Percentiles rank a stretch among this genome's conserved stretches.
phyloP scores from a whole-genome alignment of 768 basidiomycete genomes.

The Suillus americanus region DNA sequence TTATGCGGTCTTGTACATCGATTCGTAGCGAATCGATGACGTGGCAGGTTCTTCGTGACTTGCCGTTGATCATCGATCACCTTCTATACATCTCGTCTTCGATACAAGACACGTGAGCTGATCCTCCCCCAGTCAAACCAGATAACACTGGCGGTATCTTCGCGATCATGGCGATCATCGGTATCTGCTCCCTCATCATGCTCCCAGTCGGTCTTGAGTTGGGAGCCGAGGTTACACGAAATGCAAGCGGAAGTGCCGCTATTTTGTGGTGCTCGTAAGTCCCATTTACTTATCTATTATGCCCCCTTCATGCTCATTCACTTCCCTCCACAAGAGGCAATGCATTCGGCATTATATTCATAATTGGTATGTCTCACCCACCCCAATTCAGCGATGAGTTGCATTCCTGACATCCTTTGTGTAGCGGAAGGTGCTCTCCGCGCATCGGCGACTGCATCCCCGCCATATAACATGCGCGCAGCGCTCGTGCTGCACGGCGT shows the following conservation, averaged over 20 bases:
- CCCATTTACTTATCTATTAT: background rate
- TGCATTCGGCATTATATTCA: constrained; percentile 57
- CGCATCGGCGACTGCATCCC: constrained; percentile 54
- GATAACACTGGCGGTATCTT: constrained; percentile 62
- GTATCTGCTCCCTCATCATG: constrained; percentile 63
- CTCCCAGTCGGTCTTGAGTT: constrained; percentile 79
- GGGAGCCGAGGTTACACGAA: constrained; percentile 76
- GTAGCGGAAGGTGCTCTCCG: constrained; percentile 70
- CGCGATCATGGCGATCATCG: constrained; percentile 67
- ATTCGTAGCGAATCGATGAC: background rate
- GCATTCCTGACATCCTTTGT: background rate
- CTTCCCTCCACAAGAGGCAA: constrained; percentile 51
- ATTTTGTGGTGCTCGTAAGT: constrained; percentile 74
- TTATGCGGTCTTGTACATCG: background rate
- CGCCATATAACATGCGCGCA: constrained; percentile 72
- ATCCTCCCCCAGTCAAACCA: constrained; percentile 49
- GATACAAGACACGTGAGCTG: constrained; percentile 3
- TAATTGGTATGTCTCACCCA: constrained; percentile 48
- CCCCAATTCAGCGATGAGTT: background rate
- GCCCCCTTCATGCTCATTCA: background rate
- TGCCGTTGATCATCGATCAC: background rate
- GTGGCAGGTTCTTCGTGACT: background rate
- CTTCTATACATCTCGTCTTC: background rate
- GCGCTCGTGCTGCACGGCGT: constrained; percentile 68
- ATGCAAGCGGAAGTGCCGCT: constrained; percentile 75